Percentiles rank a stretch among this genome's conserved stretches.
Conservation (phyloP, 164 flowering plant genomes). For the Kingdonia uniflora region DNA sequence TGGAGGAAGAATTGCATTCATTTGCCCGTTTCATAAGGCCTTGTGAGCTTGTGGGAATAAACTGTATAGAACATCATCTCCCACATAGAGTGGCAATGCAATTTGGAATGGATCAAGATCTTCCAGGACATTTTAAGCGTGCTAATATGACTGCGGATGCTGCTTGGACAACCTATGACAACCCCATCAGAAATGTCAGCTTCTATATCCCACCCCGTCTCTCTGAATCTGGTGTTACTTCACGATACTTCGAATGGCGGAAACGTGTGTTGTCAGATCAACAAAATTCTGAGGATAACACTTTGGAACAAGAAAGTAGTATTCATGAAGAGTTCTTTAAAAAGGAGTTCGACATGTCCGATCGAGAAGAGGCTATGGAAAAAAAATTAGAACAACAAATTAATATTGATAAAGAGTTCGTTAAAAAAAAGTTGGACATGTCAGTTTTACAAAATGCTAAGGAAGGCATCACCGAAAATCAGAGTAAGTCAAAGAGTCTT, state of each 20-base stretch:
- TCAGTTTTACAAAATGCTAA: no score
- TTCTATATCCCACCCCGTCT: neutral
- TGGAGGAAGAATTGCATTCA: constrained; percentile 12
- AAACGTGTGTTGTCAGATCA: neutral
- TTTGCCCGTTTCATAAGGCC: constrained; percentile 16
- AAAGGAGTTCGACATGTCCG: no score
- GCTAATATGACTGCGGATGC: constrained; percentile 2
- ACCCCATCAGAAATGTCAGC: neutral
- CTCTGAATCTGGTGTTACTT: constrained; percentile 1
- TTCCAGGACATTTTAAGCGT: constrained; percentile 8
- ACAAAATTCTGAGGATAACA: neutral
- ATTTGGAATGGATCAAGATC: constrained; percentile 27
- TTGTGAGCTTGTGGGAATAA: constrained; percentile 23
- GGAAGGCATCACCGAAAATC: no score
- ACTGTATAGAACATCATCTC: constrained; percentile 14
- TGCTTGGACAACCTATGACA: neutral
- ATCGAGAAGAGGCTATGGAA: no score
- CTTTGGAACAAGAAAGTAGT: no score
- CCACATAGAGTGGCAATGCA: constrained; percentile 34
- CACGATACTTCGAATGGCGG: neutral
- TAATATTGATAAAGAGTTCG: no score
- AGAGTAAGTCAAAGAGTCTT: no score
- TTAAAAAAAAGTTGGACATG: no score
- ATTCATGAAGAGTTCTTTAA: no score
- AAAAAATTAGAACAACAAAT: no score